These are phyloP conservation scores for Tieghemostelium lacteum DNA, from an alignment of 78 protist species.

Conservation along the genomic window DNA sequence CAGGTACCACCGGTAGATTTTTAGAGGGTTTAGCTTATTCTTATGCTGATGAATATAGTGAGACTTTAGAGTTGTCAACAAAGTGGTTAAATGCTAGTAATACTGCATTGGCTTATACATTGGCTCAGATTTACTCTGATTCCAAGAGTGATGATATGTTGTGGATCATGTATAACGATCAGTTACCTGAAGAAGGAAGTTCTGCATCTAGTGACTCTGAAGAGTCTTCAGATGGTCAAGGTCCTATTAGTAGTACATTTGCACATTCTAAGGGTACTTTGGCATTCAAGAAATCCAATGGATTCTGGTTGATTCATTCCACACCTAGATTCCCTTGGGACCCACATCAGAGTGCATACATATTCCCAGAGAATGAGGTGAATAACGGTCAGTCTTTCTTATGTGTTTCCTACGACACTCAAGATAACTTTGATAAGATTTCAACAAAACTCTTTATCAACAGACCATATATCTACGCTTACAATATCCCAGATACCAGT, in stretches of 20 bases:
- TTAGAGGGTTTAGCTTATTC: constrained; percentile 8
- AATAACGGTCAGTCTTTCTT: constrained; percentile 81
- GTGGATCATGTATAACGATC: constrained; percentile 76
- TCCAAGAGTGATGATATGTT: neutral
- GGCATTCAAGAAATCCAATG: constrained; percentile 32
- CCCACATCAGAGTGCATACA: neutral
- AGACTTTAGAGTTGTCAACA: neutral
- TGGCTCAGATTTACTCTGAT: constrained; percentile 15
- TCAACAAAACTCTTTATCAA: constrained; percentile 21
- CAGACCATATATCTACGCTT: constrained; percentile 55
- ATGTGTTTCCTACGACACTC: constrained; percentile 43
- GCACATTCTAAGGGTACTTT: constrained; percentile 85
- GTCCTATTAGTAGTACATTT: constrained; percentile 9
- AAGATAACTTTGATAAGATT: constrained; percentile 21
- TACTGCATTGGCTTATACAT: constrained; percentile 48
- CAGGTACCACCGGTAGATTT: neutral
- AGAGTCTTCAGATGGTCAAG: neutral
- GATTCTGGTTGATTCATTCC: constrained; percentile 84
- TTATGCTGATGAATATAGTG: constrained; percentile 51
- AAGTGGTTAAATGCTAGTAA: constrained; percentile 5
- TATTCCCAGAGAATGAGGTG: constrained; percentile 65
- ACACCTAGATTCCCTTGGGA: constrained; percentile 72
- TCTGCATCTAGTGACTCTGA: neutral
- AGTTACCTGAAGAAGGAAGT: constrained; percentile 5
- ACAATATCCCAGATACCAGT: constrained; percentile 5